Evolutionary conservation across 2,329 filamentous ascomycete species (phyloP), one percentile per base, ranked within the genome.

Genomic region (Aspergillus terreus): DNA sequence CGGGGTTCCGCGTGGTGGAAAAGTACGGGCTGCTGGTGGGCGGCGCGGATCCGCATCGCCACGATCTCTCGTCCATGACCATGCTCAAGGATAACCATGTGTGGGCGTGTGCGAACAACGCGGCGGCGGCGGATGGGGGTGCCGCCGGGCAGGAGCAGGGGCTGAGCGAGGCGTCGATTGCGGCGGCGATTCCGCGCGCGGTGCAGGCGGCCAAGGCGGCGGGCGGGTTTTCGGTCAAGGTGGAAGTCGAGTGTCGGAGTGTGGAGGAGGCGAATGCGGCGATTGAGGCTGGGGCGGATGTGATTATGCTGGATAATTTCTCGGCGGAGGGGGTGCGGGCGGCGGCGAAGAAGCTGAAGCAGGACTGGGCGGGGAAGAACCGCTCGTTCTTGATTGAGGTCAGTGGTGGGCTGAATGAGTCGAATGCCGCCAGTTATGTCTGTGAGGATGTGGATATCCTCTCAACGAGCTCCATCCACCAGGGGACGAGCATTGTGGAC

Each of bases 11-110:
- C 10, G 76, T 97, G 4, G 92, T 97, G 9, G 94, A 99, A 74
- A 99, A 99, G 76, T 99, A 99, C 72, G 94, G 91, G 61, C 96
- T 99, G 87, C 77, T 96, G 19, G 87, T 95, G 14, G 94, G 92
- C 51, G 94, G 94, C 10, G 92, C 90, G 14, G 94, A 99, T 73
- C 83, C 86, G 2, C 94, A 99, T 71, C 80, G 94, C 30, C 90
- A 96, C 74, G 94, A 99, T 70, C 78, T 99, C 51, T 88, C 85
- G 69, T 83, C 86, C 58, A 97, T 99, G 94, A 92, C 92, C 51
- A 99, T 99, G 94, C 80, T 99, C 58, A 99, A 99, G 77, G 94
- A 99, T 74, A 99, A 99, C 73, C 94, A 99, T 73, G 87, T 99
- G 51, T 96, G 92, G 87, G 90, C 90, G 56, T 86, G 88, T 49